A percentile compares a stretch with the other conserved stretches of the same genome.
Evolutionary conservation across 179 eudicot species (phyloP).

Genomic region (Silene noctiflora): DNA sequence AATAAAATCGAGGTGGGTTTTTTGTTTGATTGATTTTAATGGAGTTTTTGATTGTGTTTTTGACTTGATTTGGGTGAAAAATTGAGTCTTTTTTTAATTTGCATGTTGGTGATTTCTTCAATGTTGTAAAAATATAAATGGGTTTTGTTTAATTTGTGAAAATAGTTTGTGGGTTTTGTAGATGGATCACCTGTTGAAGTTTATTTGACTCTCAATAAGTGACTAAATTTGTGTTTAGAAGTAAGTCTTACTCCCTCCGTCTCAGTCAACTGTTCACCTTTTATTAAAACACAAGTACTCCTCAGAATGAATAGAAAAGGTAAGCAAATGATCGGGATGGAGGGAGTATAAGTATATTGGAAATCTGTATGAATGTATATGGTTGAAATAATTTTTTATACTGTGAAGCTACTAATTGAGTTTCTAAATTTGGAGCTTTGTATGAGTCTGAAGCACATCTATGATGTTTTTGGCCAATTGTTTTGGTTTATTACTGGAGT

Average conservation of each 20-base stretch:
- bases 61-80: background rate
- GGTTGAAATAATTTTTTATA: background rate
- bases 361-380: background rate
- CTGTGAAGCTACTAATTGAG: background rate
- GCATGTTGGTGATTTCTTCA: constrained; percentile 5
- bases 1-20: constrained; percentile 60
- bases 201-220: background rate
- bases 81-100: background rate
- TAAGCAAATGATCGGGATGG: too few relatives aligned
- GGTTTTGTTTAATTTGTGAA: background rate
- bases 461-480: background rate
- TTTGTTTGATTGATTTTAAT: background rate
- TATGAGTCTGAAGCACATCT: background rate
- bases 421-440: constrained; percentile 14
- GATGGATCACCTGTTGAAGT: background rate
- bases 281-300: too few relatives aligned
- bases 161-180: background rate
- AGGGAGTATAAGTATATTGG: too few relatives aligned
- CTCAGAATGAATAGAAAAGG: too few relatives aligned
- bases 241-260: background rate
- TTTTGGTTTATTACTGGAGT: too few relatives aligned
- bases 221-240: background rate
- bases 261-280: too few relatives aligned
- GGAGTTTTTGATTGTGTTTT: constrained; percentile 1
- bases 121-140: background rate